Evolutionary conservation across 2,329 filamentous ascomycete species (phyloP), one percentile per base, ranked within the genome.

Genomic region (Aspergillus ustus): DNA sequence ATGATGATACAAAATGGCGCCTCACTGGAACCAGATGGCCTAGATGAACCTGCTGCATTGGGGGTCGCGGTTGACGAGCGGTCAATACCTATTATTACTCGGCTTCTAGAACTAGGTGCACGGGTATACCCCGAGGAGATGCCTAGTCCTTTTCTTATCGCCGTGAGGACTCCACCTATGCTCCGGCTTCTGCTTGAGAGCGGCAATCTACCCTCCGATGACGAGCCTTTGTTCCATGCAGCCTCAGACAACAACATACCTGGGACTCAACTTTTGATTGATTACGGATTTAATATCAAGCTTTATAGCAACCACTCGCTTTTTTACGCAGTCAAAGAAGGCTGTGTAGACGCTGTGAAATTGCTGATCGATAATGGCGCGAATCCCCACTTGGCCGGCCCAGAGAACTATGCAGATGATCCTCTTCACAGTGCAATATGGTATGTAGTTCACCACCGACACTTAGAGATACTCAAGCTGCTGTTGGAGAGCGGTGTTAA

Each of bases 331-430:
- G 54, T 63, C 15, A 53, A 45, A 13, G 48, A 46, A 9, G 58
- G 46, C 3, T 54, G 51, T 25, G 40, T 44, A 15, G 58, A 59
- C 7, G 46, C 59, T 11, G 37, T 54, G 4, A 19, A 56, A 31
- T n/a, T 63, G 13, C 49, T 63, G 3, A 55, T 63, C 44, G 51
- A 61, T 7, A 20, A 61, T 28, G 58, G 54, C 2, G 58, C 50
- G 22, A 40, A 45, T n/a, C 40, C 58, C 17, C 25, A 57, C 25
- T 11, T 60, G 29, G 7, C 45, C 44, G 20, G 25, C 34, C n/a
- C 29, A 17, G 17, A 40, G 40, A 28, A n/a, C 7, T 53, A 43
- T 9, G 15, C 9, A 37, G 9, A 37, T 13, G 31, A 13, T 13
- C 31, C 31, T 8, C 15, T 37, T 37, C 31, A 13, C 31, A 53